These are phyloP conservation scores for Kitagawia praeruptora DNA, from an alignment of 129 eudicot species.

Conservation along the genomic window DNA sequence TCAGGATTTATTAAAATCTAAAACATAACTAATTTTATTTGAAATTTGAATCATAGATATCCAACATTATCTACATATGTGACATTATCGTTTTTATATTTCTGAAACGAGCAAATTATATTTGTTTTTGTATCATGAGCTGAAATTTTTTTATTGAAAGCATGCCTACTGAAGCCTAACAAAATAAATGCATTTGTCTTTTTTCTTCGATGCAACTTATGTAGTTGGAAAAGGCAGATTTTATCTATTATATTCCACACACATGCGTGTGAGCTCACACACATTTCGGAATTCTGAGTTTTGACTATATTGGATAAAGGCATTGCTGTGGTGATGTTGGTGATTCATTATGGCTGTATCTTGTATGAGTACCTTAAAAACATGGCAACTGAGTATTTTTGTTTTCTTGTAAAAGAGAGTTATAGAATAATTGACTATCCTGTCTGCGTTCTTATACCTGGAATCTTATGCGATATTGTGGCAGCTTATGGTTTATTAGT, in stretches of 20 bases:
- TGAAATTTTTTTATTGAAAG: not conserved
- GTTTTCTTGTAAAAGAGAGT: not conserved
- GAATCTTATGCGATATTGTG: not conserved
- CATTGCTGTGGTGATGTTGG: not conserved
- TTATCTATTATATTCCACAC: not conserved
- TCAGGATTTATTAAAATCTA: no score
- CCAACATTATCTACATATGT: not conserved
- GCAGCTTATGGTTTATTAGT: not conserved
- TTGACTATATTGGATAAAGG: not conserved
- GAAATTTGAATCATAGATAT: no score
- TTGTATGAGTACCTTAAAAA: not conserved
- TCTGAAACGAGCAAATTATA: not conserved
- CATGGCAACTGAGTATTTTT: not conserved
- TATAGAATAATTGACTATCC: not conserved
- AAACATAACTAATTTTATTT: no score
- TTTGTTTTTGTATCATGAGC: not conserved
- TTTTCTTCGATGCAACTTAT: not conserved
- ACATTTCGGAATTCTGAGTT: no score
- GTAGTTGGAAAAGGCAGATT: not conserved
- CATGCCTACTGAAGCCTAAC: not conserved
- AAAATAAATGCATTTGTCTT: not conserved
- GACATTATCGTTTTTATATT: not conserved
- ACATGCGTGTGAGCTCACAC: not conserved
- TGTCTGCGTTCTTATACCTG: not conserved
- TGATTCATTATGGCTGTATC: not conserved